These are phyloP conservation scores for Pseudoturritis turrita DNA, from an alignment of 345 rosid genomes.

Conservation along the genomic window DNA sequence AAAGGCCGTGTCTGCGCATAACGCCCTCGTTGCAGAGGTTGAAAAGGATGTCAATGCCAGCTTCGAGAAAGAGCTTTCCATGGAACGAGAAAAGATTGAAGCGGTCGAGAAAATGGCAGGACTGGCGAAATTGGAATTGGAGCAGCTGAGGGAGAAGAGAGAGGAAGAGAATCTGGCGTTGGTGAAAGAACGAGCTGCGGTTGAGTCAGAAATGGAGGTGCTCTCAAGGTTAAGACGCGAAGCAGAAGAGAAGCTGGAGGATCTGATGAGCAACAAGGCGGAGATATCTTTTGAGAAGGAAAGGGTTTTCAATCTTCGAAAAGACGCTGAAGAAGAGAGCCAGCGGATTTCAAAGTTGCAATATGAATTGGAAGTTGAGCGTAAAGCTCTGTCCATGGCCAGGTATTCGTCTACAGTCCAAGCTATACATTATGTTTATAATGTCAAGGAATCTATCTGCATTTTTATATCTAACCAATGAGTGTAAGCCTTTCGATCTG, in stretches of 20 bases:
- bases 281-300: conserved; percentile 85
- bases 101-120: conserved; percentile 87
- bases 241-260: conserved; percentile 76
- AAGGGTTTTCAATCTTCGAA: conserved; percentile 56
- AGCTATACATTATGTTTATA: not conserved
- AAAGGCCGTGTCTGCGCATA: conserved; percentile 83
- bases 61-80: conserved; percentile 73
- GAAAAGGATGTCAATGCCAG: conserved; percentile 80
- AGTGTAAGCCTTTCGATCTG: not conserved
- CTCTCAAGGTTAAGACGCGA: conserved; percentile 69
- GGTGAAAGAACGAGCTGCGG: conserved; percentile 71
- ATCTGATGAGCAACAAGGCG: conserved; percentile 67
- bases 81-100: conserved; percentile 78
- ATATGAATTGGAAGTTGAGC: conserved; percentile 85
- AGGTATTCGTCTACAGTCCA: conserved; percentile 44
- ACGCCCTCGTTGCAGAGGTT: conserved; percentile 79
- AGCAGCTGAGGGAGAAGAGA: conserved; percentile 66
- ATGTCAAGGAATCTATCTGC: not conserved
- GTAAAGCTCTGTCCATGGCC: conserved; percentile 93
- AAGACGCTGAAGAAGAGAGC: conserved; percentile 76
- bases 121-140: conserved; percentile 68
- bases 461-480: not conserved
- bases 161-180: conserved; percentile 63
- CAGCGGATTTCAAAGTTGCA: conserved; percentile 69
- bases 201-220: conserved; percentile 86